Conservation (phyloP, 768 basidiomycete species). For the Chalciporus piperatus region DNA sequence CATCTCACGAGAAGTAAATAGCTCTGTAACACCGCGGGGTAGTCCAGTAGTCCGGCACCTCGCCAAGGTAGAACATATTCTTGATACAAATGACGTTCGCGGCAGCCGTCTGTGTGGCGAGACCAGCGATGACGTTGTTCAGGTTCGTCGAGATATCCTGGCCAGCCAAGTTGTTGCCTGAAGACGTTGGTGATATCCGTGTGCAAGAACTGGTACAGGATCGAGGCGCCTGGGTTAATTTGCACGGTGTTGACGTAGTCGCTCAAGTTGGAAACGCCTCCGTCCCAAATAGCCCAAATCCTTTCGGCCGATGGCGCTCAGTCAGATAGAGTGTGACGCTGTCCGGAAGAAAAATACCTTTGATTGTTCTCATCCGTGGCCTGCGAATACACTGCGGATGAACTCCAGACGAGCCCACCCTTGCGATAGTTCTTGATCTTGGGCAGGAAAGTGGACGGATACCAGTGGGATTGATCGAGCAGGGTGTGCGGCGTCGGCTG, state of each 20-base stretch:
- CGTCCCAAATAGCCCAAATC: constrained; percentile 80
- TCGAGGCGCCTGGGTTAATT: constrained; percentile 44
- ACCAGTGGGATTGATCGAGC: constrained; percentile 68
- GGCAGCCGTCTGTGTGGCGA: constrained; percentile 45
- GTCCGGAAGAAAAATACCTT: constrained; percentile 33
- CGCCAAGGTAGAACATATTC: constrained; percentile 74
- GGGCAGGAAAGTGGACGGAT: constrained; percentile 64
- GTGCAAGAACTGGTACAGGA: constrained; percentile 66
- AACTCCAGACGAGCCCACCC: constrained; percentile 72
- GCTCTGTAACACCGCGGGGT: constrained; percentile 79
- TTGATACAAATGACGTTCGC: constrained; percentile 68
- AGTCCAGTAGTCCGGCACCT: constrained; percentile 78
- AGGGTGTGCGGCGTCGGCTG: constrained; percentile 43
- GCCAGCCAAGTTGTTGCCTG: constrained; percentile 75
- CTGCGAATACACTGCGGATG: constrained; percentile 41
- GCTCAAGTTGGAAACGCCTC: constrained; percentile 76
- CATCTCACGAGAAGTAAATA: constrained; percentile 71
- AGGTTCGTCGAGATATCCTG: constrained; percentile 76
- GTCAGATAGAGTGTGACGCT: neutral
- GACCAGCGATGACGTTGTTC: constrained; percentile 50
- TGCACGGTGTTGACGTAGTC: constrained; percentile 80
- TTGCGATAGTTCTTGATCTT: constrained; percentile 77
- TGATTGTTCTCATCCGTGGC: constrained; percentile 47
- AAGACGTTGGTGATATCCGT: constrained; percentile 62
- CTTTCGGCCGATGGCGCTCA: constrained; percentile 32